phyloP scores from a whole-genome alignment of 225 moss, liverwort and hornwort species.

The Pleurozium schreberi region DNA sequence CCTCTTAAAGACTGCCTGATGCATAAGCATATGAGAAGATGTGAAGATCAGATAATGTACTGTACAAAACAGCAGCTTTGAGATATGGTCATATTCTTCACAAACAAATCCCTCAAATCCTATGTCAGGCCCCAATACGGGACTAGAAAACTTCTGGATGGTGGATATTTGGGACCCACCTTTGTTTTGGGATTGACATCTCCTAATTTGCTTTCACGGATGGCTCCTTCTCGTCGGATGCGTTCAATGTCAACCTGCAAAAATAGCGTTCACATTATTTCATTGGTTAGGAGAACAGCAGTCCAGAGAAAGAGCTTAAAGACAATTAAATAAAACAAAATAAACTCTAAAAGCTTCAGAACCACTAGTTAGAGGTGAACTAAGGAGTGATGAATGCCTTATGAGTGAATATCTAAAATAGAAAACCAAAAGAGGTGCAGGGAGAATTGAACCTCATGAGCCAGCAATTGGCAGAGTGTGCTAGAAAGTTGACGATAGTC shows the following conservation, averaged over 20 bases:
- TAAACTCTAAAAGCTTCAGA: neutral
- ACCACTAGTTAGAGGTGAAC: neutral
- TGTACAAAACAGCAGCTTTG: neutral
- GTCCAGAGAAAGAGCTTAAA: neutral
- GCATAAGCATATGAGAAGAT: neutral
- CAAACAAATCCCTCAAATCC: neutral
- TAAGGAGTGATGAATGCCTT: neutral
- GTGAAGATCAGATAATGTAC: neutral
- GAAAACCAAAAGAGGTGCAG: neutral
- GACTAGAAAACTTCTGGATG: neutral
- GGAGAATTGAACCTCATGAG: conserved; percentile 37
- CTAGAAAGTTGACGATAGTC: conserved; percentile 34
- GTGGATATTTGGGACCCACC: neutral
- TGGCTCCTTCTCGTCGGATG: conserved; percentile 39
- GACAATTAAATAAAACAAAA: neutral
- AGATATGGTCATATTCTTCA: neutral
- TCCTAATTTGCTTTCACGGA: conserved; percentile 32
- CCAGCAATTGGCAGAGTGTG: conserved; percentile 45
- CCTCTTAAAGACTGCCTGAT: neutral
- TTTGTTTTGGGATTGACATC: conserved; percentile 4
- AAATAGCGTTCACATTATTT: neutral
- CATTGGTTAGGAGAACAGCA: neutral
- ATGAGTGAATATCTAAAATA: neutral
- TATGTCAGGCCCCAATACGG: neutral
- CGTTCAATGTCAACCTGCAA: conserved; percentile 45